phyloP scores from a whole-genome alignment of 768 basidiomycete genomes.

The Chalciporus chontae region DNA sequence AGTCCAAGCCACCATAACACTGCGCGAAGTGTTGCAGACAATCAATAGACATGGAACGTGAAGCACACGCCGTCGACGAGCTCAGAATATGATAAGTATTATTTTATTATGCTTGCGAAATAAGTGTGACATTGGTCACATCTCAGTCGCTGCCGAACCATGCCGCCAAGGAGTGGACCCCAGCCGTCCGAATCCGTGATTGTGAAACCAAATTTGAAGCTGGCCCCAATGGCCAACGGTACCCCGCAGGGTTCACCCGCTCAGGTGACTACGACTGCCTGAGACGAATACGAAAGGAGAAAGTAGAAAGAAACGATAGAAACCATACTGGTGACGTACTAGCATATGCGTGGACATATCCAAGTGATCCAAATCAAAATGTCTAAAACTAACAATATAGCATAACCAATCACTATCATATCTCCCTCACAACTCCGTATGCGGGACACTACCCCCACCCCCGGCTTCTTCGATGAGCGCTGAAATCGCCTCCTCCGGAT shows the following conservation, averaged over 20 bases:
- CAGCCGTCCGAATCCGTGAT: no score
- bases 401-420: conserved; percentile 3
- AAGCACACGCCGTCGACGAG: no score
- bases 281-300: neutral
- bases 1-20: no score
- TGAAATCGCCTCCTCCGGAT: conserved; percentile 22
- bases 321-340: conserved; percentile 6
- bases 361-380: conserved; percentile 6
- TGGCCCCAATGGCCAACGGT: no score
- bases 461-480: conserved; percentile 12
- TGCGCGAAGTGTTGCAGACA: no score
- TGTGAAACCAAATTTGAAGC: no score
- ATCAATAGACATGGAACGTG: no score
- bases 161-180: no score
- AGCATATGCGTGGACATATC: conserved; percentile 18
- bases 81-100: no score
- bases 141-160: no score
- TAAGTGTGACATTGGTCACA: no score
- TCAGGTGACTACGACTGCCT: neutral
- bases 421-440: conserved; percentile 24
- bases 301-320: neutral
- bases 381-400: conserved; percentile 6
- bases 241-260: neutral
- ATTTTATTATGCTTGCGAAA: no score
- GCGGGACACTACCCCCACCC: conserved; percentile 11